A percentile compares a stretch with the other conserved stretches of the same genome.
Evolutionary conservation across 2,329 filamentous ascomycete genomes (phyloP).

Genomic region (Neophaeococcomyces aloes): DNA sequence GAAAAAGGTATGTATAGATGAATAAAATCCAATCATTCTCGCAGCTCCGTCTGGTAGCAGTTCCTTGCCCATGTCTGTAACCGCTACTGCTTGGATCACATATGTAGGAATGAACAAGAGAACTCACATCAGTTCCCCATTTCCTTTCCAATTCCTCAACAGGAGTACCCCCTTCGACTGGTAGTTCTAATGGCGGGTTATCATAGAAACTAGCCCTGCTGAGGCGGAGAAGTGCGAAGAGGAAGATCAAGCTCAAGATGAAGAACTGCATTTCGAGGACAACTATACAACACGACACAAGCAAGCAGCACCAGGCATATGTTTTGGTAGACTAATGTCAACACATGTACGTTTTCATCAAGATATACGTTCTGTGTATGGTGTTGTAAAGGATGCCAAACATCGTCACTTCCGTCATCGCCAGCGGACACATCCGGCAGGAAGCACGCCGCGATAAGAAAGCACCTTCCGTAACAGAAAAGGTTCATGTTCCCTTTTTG

Average conservation of each 20-base stretch:
- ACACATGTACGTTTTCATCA: background rate
- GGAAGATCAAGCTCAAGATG: background rate
- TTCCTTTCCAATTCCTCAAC: constrained; percentile 36
- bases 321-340: background rate
- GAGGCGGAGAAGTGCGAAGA: constrained; percentile 10
- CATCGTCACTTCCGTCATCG: background rate
- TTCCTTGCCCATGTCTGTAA: too few species aligned
- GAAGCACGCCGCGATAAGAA: constrained; percentile 1
- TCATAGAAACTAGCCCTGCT: constrained; percentile 28
- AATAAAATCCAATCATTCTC: too few species aligned
- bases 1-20: too few species aligned
- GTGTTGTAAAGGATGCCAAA: too few species aligned
- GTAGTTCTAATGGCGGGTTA: constrained; percentile 30
- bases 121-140: constrained; percentile 38
- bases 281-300: background rate
- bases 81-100: too few species aligned
- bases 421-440: background rate
- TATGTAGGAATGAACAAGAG: too few species aligned
- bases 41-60: too few species aligned
- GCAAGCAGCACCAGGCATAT: background rate
- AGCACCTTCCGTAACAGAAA: too few species aligned
- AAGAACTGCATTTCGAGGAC: constrained; percentile 3
- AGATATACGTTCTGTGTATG: constrained; percentile 1
- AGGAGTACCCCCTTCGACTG: constrained; percentile 22
- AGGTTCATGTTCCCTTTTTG: background rate